Evolutionary conservation across 495 filamentous ascomycete genomes (phyloP), one percentile per base, ranked within the genome.

Genomic region (Staphylotrichum longicolle): DNA sequence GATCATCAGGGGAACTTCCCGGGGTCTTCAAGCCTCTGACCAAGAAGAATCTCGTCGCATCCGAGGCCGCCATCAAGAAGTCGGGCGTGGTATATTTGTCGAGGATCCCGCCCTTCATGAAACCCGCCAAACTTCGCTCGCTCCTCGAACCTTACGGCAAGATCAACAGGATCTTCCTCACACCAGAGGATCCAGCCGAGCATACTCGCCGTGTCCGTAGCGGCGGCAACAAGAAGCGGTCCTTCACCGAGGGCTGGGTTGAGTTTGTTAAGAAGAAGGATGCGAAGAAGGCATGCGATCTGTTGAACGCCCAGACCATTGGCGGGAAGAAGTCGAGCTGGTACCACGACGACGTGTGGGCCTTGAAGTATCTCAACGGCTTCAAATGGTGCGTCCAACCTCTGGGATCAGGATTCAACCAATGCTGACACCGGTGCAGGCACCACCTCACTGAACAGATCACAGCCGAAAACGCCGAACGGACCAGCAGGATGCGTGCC

Each of bases 341-440:
- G 74, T 98, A 97, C 74, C 84, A 89, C 58, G 94, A 98, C 73
- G 95, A 98, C 70, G 83, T 98, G 51, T 96, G 90, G 89, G 94
- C 76, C 47, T 59, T 84, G 41, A 66, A 82, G 60, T 98, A 97
- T 70, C 78, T 98, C 57, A 83, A 81, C 40, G 91, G 91, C 3
- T 94, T 93, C 69, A 91, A 89, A 68, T 98, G 93, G 72, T 71
- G 60, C 7, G 65, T 64, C 37, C 34, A 30, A 39, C 40, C 37
- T 51, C 4, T 3, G 3, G 6, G 37, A 20, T 20, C 4, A 0
- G 5, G 8, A 33, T 8, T 33, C 4, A 33, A 10, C 0, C 20
- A 9, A 44, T 37, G 5, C 52, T 54, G 14, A 51, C 20, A 30
- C 20, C 20, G 20, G 20, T 27, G 20, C 30, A 64, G 66, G 63